Conservation (phyloP, 345 rosid genomes). For the Toxicodendron radicans region DNA sequence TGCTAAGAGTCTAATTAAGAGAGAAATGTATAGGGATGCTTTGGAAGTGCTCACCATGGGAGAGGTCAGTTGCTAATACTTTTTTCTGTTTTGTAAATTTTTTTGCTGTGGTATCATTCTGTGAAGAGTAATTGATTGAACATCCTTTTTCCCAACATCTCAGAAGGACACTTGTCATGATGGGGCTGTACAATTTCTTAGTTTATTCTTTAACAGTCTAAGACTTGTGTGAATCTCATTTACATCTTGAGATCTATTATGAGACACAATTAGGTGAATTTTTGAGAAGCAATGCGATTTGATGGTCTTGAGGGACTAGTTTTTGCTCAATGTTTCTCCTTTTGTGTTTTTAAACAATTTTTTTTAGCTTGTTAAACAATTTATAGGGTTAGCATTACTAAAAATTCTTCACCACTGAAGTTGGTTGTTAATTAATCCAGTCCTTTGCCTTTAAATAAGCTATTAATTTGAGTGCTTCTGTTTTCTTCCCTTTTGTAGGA, state of each 20-base stretch:
- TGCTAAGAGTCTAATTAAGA: slow-evolving; percentile 64
- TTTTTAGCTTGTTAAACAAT: neutral
- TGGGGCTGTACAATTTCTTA: neutral
- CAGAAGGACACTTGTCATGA: neutral
- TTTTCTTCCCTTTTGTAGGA: slow-evolving; percentile 48
- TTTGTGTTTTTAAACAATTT: neutral
- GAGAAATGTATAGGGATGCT: slow-evolving; percentile 68
- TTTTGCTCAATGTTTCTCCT: neutral
- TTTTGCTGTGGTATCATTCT: neutral
- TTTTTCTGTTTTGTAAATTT: neutral
- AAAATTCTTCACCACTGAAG: neutral
- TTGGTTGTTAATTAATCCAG: neutral
- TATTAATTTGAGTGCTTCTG: slow-evolving; percentile 10
- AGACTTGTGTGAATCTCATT: neutral
- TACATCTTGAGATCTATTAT: neutral
- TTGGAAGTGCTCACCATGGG: slow-evolving; percentile 89
- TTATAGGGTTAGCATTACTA: neutral
- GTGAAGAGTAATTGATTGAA: neutral
- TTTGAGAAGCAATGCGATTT: neutral
- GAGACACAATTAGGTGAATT: neutral
- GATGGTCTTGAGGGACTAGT: neutral
- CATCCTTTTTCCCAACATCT: neutral
- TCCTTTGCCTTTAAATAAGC: neutral
- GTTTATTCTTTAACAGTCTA: neutral
- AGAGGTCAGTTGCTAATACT: slow-evolving; percentile 53